Base-by-base conservation (phyloP, 2,329 filamentous ascomycete species). In the Magnaporthiopsis rhizophila region DNA sequence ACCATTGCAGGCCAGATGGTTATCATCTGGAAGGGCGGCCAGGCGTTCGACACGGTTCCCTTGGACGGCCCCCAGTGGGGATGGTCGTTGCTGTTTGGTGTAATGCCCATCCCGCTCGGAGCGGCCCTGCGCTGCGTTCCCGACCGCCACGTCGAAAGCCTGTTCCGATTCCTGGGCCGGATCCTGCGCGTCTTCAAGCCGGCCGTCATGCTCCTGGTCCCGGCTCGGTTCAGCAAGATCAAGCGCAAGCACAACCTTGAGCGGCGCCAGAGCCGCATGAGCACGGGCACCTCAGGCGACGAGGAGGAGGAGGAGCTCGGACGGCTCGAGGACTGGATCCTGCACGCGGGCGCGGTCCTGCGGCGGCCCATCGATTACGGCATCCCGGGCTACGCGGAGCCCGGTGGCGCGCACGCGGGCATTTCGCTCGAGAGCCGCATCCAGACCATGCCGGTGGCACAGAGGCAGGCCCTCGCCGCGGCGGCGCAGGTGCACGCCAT, bases 1-100 rank as follows among this genome's bases (percentile, higher is more conserved):
- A 91, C 90, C 70, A 78, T 90, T 58, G 86, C 81, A 15, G 89
- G 88, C 11, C 89, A 91, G 71, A 80, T 88, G n/a, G 73, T 89
- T 73, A 91, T 91, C 70, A 80, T 91, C 65, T 89, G 89, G 69
- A 81, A 89, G 65, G 89, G 89, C 67, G 87, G 88, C 8, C 76
- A 80, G 34, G 88, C 88, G 0, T 90, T 92, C 71, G 83, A 85
- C 13, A 86, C 88, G 1, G 76, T 75, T 9, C 80, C 79, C 0
- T 79, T 91, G 64, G 82, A 83, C n/a, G 86, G 84, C 28, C 74
- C 81, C 7, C 86, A 90, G 67, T 91, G 89, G 89, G 88, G 80
- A 8, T 86, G 88, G 75, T 89, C 87, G 38, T 78, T 91, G 64
- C 80, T 90, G 0, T 81, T 91, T 34, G 89, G 89, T 34, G 77